Evolutionary conservation across 2,329 filamentous ascomycete species (phyloP), one percentile per base, ranked within the genome.

Genomic region (Neonectria sp.): DNA sequence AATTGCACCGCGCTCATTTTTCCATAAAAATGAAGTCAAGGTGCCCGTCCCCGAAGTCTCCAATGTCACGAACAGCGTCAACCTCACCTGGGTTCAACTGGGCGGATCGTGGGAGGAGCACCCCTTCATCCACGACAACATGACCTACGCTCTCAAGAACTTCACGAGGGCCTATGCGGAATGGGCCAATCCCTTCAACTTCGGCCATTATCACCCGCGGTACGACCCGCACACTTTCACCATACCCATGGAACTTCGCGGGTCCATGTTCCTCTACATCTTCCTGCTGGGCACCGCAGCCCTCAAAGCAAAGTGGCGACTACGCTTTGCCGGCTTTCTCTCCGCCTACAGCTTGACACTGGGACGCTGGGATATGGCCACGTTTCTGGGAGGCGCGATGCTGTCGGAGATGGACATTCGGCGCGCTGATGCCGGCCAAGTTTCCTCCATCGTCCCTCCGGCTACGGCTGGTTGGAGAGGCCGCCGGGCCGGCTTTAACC

Each of bases 151-250:
- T 1, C 67, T 82, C 31, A 71, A 78, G 55, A 81, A 82, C 71
- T 83, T 83, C 59, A 80, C 79, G 1, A 71, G 79, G 15, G 75
- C 75, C 1, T 82, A 81, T 33, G 71, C 76, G 1, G 80, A 83
- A 60, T 83, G 81, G 81, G 81, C 79, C 12, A 83, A 83, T 48
- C 80, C 80, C 1, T 83, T 82, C 75, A 81, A 79, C 69, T 82
- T 80, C 55, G 77, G 77, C 6, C 78, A 81, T 33, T 80, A 81
- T 48, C 79, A 82, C 55, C 73, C 80, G 12, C 80, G 81, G 6
- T 82, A 82, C 63, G 81, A 83, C 60, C 81, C 81, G 7, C 81
- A 83, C 58, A 82, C 80, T 0, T 83, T 80, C 52, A 83, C 81
- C 4, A 82, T 83, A 24, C 81, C 81, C 2, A 82, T 82, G 77